Conservation (phyloP, 192 early-diverging fungal genomes). For the Coemansia sp. region DNA sequence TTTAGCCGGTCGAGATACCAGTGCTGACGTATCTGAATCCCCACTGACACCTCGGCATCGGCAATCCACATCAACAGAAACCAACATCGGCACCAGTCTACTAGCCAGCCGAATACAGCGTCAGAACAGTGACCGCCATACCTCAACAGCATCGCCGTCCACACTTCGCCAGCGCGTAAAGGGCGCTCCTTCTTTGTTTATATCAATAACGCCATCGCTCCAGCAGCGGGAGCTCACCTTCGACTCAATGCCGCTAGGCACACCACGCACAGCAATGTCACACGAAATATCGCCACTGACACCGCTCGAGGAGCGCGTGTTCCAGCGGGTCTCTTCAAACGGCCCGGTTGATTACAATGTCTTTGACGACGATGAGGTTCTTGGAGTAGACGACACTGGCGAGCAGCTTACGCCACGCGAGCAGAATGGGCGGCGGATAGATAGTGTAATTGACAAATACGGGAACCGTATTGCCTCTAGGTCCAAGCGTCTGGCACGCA, state of each 20-base stretch:
- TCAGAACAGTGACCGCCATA: neutral
- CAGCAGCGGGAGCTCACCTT: neutral
- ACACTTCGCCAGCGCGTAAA: conserved; percentile 4
- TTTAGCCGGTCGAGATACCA: conserved; percentile 4
- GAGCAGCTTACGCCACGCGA: conserved; percentile 1
- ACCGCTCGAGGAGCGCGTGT: conserved; percentile 40
- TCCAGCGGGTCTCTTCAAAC: conserved; percentile 11
- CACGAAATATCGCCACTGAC: conserved; percentile 39
- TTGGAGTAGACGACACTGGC: conserved; percentile 30
- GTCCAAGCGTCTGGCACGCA: conserved; percentile 33
- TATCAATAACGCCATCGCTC: neutral
- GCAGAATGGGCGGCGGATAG: conserved; percentile 36
- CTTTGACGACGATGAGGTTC: conserved; percentile 33
- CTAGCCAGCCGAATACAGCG: neutral
- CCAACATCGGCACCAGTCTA: neutral
- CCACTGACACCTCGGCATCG: neutral
- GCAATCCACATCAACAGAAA: neutral
- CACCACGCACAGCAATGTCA: conserved; percentile 19
- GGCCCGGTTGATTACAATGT: conserved; percentile 18
- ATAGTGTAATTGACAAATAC: conserved; percentile 40
- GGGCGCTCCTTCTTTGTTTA: conserved; percentile 6
- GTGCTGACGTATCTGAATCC: neutral
- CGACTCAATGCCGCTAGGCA: conserved; percentile 14
- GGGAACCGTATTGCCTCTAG: conserved; percentile 32
- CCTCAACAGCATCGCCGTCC: conserved; percentile 3